Evolutionary conservation across 1,284 basidiomycete species (phyloP), one percentile per base, ranked within the genome.

Genomic region (Boletus austroedulis): DNA sequence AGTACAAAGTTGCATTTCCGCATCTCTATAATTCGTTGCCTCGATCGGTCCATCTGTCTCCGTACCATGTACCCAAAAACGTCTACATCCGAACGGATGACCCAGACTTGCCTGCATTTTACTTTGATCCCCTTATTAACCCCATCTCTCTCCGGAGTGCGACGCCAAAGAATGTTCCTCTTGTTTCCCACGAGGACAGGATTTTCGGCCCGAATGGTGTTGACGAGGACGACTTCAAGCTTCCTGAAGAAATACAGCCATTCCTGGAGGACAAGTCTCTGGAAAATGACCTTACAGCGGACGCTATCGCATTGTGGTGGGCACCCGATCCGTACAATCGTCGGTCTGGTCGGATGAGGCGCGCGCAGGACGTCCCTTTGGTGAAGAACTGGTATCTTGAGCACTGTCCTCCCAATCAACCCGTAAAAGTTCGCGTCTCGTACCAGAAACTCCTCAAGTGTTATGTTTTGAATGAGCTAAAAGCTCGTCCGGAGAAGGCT

Each of bases 1-100:
- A 99, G 78, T 99, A 99, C 83, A 97, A 96, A 73, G 95, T 99
- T 56, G 96, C 96, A 0, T 99, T 98, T 82, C 97, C 97, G 26
- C 97, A 99, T 71, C 82, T 99, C 3, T 99, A 99, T 81, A 99
- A 99, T 76, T 98, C 95, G 51, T 85, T 98, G 11, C 97, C 97
- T 55, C 92, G 97, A 43, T 94, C 95, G 23, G 95, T 99, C 55
- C 90, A 86, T 57, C 91, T 99, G 57, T 91, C 92, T 21, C 82
- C 88, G 8, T 99, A 99, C 75, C 97, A 99, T 73, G 83, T 84
- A 50, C 93, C 95, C 21, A 98, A 98, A 81, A 98, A 93, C 67
- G 94, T 99, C 57, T 99, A 97, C 77, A 98, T 99, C 73, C 93
- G 95, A 60, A 98, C 96, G 24, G 97, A 99, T 64, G 96, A 99